Evolutionary conservation across 2,329 filamentous ascomycete genomes (phyloP), one percentile per base, ranked within the genome.

Genomic region (Talaromyces sp.): DNA sequence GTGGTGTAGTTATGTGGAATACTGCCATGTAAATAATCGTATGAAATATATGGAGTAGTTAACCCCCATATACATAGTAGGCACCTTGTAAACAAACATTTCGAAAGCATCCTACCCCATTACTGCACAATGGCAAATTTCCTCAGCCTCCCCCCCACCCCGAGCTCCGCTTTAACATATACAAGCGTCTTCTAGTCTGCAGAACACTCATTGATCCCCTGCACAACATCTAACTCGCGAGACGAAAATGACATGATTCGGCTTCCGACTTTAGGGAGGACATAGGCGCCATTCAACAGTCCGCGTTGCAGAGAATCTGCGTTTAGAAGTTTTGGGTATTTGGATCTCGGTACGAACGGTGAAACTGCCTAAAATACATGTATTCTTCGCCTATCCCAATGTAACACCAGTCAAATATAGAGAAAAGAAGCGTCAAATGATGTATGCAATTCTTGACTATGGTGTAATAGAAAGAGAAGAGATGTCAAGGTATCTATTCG

Each of bases 401-500:
- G 18, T n/a, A 58, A 23, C 44, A 59, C 50, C 50, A 18, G 21
- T 35, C 50, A 62, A 28, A 60, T 39, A 58, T 60, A 58, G 48
- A 58, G 25, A 50, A 63, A 58, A 61, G 61, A 33, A 60, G 11
- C 23, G 21, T 61, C 62, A 39, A 58, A 54, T 54, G 50, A 50
- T 21, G 50, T 64, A 63, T 65, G 25, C 64, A 67, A 63, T 67
- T 65, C 65, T 63, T 58, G 64, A 64, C 58, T 68, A 56, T 35
- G 31, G 35, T 42, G 50, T 12, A 66, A 68, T 63, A 64, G 59
- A 67, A 63, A 42, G n/a, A 58, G 60, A 44, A 64, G 40, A 64
- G 58, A 35, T 28, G 5, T 35, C 25, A 37, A 63, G 59, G 57
- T 33, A 58, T 28, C 62, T 74, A 81, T 70, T 89, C 87, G 64